Conservation (phyloP, 2,329 filamentous ascomycete species). For the Pseudogymnoascus sp. region DNA sequence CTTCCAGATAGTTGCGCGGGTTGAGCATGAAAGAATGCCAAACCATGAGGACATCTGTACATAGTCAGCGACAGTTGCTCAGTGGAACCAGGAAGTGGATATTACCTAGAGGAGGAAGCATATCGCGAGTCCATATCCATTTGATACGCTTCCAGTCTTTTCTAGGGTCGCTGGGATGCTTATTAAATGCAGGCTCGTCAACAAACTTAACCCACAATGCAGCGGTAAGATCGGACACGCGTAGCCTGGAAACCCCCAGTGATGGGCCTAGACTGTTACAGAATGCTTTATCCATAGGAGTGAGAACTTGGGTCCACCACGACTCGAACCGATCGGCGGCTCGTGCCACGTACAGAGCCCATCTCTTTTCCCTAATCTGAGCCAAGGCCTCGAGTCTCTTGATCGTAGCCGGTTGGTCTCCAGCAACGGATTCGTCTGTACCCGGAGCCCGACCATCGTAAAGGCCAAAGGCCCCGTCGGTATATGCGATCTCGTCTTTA, state of each 20-base stretch:
- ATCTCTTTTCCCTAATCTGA: constrained; percentile 62
- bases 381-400: constrained; percentile 39
- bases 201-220: background rate
- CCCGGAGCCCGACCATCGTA: constrained; percentile 33
- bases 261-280: background rate
- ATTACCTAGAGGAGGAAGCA: constrained; percentile 53
- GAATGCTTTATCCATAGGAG: constrained; percentile 15
- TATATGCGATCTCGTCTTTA: constrained; percentile 59
- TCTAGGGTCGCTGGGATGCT: background rate
- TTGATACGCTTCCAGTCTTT: background rate
- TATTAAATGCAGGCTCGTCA: background rate
- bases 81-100: background rate
- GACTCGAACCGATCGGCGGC: constrained; percentile 60
- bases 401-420: constrained; percentile 29
- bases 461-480: constrained; percentile 60
- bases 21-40: constrained; percentile 77
- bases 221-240: background rate
- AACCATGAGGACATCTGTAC: constrained; percentile 65
- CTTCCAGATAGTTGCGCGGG: constrained; percentile 65
- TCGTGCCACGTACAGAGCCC: constrained; percentile 61
- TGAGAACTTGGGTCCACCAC: constrained; percentile 50
- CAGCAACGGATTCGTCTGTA: constrained; percentile 9
- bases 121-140: constrained; percentile 33
- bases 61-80: constrained; percentile 12
- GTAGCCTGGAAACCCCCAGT: background rate